Conservation (phyloP, 1,284 basidiomycete genomes). For the Moesziomyces sp. region DNA sequence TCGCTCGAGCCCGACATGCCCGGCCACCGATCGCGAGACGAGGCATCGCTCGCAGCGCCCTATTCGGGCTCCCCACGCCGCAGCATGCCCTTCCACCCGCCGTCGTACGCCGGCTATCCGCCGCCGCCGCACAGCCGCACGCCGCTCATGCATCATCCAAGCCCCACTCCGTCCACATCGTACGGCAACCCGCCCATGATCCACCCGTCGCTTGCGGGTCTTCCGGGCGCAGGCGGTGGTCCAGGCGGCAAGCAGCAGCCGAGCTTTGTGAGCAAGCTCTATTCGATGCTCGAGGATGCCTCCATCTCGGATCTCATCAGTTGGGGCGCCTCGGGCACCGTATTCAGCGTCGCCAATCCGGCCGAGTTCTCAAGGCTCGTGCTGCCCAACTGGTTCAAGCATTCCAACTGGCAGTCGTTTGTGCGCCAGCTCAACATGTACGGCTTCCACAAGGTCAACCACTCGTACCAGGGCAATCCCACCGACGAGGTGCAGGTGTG, state of each 20-base stretch:
- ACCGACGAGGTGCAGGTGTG: slow-evolving; percentile 61
- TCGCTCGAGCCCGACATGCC: slow-evolving; percentile 34
- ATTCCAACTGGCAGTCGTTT: slow-evolving; percentile 65
- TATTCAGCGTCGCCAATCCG: slow-evolving; percentile 61
- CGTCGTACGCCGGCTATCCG: slow-evolving; percentile 28
- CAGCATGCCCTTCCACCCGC: slow-evolving; percentile 25
- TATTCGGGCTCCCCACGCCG: slow-evolving; percentile 32
- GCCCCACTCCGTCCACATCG: slow-evolving; percentile 30
- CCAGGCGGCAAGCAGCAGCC: slow-evolving; percentile 60
- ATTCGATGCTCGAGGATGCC: slow-evolving; percentile 63
- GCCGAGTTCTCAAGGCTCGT: slow-evolving; percentile 60
- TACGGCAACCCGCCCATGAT: slow-evolving; percentile 58
- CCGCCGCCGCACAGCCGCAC: slow-evolving; percentile 21
- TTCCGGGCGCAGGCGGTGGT: slow-evolving; percentile 53
- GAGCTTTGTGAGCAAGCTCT: slow-evolving; percentile 60
- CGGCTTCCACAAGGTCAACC: slow-evolving; percentile 65
- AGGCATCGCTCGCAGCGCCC: slow-evolving; percentile 8
- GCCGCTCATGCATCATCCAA: slow-evolving; percentile 35
- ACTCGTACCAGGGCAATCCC: slow-evolving; percentile 57
- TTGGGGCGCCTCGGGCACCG: slow-evolving; percentile 56
- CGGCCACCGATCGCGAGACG: slow-evolving; percentile 26
- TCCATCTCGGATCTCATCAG: slow-evolving; percentile 56
- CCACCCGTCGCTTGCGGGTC: slow-evolving; percentile 54
- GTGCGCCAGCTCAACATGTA: slow-evolving; percentile 64
- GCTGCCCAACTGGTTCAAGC: slow-evolving; percentile 64